These are phyloP conservation scores for Cnidoscolus chayamansa DNA, from an alignment of 441 rosid species.

Conservation along the genomic window DNA sequence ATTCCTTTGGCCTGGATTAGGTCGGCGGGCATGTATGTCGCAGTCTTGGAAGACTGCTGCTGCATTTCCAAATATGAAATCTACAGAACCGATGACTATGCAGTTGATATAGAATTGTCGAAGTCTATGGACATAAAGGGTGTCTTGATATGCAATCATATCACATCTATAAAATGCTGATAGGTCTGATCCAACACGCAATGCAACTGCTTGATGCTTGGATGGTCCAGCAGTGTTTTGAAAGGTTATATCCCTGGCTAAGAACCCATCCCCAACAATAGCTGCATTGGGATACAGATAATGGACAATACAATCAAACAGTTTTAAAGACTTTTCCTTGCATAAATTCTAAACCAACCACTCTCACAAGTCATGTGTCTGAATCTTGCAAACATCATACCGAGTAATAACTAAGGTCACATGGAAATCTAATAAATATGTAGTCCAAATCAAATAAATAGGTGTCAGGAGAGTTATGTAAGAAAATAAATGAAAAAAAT, in stretches of 20 bases:
- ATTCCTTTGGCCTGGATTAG: constrained; percentile 44
- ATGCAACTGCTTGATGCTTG: constrained; percentile 67
- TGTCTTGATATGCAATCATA: constrained; percentile 64
- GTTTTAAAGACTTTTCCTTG: too few species aligned
- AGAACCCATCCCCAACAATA: constrained; percentile 60
- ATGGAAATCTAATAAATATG: not conserved
- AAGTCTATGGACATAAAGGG: constrained; percentile 72
- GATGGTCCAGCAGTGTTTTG: constrained; percentile 72
- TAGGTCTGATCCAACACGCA: constrained; percentile 61
- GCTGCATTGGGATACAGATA: constrained; percentile 37
- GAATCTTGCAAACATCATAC: not conserved
- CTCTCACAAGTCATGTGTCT: not conserved
- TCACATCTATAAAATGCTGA: constrained; percentile 53
- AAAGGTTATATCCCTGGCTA: constrained; percentile 68
- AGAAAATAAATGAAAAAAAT: too few species aligned
- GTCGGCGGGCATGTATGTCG: constrained; percentile 35
- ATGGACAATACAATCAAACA: constrained; percentile 1
- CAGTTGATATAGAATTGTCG: constrained; percentile 72
- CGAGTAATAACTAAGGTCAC: not conserved
- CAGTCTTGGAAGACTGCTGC: constrained; percentile 49
- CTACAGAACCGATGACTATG: constrained; percentile 44
- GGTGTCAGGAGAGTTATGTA: too few species aligned
- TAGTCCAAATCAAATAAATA: too few species aligned
- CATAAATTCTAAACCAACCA: too few species aligned
- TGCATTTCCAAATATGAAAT: constrained; percentile 53